Percentiles rank a stretch among this genome's conserved stretches.
These are phyloP conservation scores for Trichoderma hamatum DNA, from an alignment of 2,329 filamentous ascomycete genomes.

Conservation along the genomic window DNA sequence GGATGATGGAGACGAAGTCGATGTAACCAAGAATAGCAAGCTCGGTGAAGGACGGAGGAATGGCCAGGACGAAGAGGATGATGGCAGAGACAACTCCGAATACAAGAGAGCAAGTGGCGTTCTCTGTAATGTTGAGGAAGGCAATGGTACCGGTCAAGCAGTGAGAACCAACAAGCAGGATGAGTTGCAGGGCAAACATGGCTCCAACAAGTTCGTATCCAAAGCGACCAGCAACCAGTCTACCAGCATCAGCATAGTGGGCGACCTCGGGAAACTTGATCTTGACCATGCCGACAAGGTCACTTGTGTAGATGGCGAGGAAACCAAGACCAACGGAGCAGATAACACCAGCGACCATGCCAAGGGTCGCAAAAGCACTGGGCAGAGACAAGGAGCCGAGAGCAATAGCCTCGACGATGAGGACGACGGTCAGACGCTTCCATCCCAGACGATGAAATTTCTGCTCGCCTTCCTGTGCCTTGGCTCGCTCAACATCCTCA, in stretches of 20 bases:
- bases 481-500: constrained; percentile 54
- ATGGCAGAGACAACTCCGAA: constrained; percentile 52
- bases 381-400: constrained; percentile 57
- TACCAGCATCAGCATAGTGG: constrained; percentile 69
- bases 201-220: constrained; percentile 65
- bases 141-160: constrained; percentile 71
- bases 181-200: constrained; percentile 64
- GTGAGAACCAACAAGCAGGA: constrained; percentile 74
- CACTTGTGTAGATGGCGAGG: constrained; percentile 52
- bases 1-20: constrained; percentile 64
- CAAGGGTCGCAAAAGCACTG: constrained; percentile 54
- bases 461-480: constrained; percentile 48
- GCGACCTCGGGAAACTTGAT: constrained; percentile 59
- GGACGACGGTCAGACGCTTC: constrained; percentile 58
- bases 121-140: constrained; percentile 64
- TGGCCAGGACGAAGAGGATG: constrained; percentile 49
- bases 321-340: constrained; percentile 48
- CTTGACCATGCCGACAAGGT: constrained; percentile 53
- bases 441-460: constrained; percentile 59
- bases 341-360: constrained; percentile 55
- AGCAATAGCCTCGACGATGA: constrained; percentile 61
- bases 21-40: constrained; percentile 55
- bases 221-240: constrained; percentile 61
- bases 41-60: constrained; percentile 54
- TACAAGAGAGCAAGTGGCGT: constrained; percentile 52